Evolutionary conservation across 177 flowering plant species (phyloP).

Genomic region (Vitis hybrid): DNA sequence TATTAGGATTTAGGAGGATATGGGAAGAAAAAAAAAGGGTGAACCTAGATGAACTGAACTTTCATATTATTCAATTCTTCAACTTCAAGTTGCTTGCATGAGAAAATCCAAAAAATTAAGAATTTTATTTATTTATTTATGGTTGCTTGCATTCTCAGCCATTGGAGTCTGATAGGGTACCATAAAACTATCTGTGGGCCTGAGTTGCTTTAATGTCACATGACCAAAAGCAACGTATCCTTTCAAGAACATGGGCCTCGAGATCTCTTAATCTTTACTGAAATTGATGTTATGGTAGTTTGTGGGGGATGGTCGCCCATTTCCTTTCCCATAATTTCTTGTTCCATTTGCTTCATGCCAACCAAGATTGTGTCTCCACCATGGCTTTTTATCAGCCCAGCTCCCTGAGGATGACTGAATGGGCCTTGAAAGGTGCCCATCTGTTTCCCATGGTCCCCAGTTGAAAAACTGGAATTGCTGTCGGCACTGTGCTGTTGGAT

Average conservation of each 20-base stretch:
- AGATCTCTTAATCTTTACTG: constrained; percentile 10
- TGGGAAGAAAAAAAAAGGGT: neutral
- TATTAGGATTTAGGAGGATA: neutral
- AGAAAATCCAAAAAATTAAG: neutral
- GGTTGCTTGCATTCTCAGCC: constrained; percentile 21
- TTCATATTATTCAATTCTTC: neutral
- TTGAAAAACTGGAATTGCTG: constrained; percentile 1
- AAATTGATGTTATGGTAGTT: constrained; percentile 14
- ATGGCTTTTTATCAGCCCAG: constrained; percentile 8
- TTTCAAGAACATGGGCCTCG: constrained; percentile 23
- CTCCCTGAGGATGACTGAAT: constrained; percentile 3
- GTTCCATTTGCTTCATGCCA: constrained; percentile 12
- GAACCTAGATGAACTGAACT: neutral
- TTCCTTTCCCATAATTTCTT: constrained; percentile 9
- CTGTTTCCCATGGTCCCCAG: constrained; percentile 19
- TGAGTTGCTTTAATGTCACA: constrained; percentile 20
- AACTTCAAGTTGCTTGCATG: neutral
- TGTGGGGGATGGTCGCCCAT: constrained; percentile 21
- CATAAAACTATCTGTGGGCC: constrained; percentile 19
- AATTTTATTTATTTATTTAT: too few species aligned
- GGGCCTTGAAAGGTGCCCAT: constrained; percentile 19
- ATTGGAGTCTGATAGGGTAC: constrained; percentile 14
- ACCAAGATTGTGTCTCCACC: constrained; percentile 12
- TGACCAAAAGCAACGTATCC: constrained; percentile 21
- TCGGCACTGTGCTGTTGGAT: neutral